A percentile compares a stretch with the other conserved stretches of the same genome.
Evolutionary conservation across 225 moss, liverwort and hornwort genomes (phyloP).

Genomic region (Sphagnum tenellum): DNA sequence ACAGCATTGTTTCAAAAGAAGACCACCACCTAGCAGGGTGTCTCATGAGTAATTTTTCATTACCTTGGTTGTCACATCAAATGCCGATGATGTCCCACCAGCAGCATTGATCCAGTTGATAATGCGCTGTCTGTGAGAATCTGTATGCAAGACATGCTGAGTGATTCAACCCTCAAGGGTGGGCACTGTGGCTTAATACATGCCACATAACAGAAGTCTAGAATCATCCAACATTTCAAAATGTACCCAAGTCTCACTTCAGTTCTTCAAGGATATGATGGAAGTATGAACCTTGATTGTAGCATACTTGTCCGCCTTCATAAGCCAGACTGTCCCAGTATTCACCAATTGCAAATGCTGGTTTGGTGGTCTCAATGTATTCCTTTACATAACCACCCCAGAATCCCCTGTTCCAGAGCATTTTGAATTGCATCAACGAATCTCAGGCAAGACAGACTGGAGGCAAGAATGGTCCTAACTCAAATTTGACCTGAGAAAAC

Average conservation of each 20-base stretch:
- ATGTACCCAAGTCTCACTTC: too few species aligned
- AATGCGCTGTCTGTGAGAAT: slow-evolving; percentile 82
- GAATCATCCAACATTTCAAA: too few species aligned
- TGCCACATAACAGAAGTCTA: too few species aligned
- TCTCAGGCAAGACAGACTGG: too few species aligned
- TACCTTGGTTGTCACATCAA: slow-evolving; percentile 94
- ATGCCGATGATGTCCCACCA: slow-evolving; percentile 81
- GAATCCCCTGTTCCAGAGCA: slow-evolving; percentile 45
- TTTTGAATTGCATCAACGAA: background rate
- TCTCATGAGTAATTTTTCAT: too few species aligned
- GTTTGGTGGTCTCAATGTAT: slow-evolving; percentile 69
- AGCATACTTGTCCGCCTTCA: slow-evolving; percentile 76
- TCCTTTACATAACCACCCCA: slow-evolving; percentile 90
- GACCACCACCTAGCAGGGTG: background rate
- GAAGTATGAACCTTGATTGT: slow-evolving; percentile 53
- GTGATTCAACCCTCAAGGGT: too few species aligned
- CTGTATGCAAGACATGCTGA: slow-evolving; percentile 16
- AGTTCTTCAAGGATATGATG: too few species aligned
- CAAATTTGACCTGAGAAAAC: too few species aligned
- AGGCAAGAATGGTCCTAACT: too few species aligned
- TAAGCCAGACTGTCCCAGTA: slow-evolving; percentile 85
- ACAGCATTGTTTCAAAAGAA: background rate
- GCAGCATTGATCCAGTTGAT: slow-evolving; percentile 93
- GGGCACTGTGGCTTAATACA: too few species aligned
- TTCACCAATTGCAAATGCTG: slow-evolving; percentile 77